Evolutionary conservation across 78 protist genomes (phyloP).

Genomic region (Paratrimastix pyriformis): DNA sequence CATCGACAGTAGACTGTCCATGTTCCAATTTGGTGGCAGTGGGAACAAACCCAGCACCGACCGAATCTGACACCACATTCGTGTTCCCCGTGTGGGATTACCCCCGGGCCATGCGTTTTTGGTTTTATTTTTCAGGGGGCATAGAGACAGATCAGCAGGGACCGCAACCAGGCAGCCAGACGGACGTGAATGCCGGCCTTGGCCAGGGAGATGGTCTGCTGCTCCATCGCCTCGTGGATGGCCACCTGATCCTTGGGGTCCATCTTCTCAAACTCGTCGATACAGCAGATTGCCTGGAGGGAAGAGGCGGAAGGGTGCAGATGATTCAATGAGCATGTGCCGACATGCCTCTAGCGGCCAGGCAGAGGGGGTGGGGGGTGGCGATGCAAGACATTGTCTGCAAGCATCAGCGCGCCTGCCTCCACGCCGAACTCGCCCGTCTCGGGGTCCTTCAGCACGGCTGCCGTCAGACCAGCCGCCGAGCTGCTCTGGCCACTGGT

Average conservation of each 20-base stretch:
- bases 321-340: neutral
- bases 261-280: slow-evolving; percentile 99
- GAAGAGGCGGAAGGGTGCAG: neutral
- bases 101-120: too few relatives aligned
- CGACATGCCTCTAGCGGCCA: too few relatives aligned
- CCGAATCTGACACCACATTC: too few relatives aligned
- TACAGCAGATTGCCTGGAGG: slow-evolving; percentile 88
- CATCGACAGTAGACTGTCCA: too few relatives aligned
- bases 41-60: too few relatives aligned
- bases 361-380: too few relatives aligned
- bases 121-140: too few relatives aligned
- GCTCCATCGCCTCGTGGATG: slow-evolving; percentile 99
- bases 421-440: slow-evolving; percentile 95
- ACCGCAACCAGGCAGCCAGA: too few relatives aligned
- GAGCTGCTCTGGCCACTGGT: slow-evolving; percentile 90
- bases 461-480: slow-evolving; percentile 91
- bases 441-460: slow-evolving; percentile 88
- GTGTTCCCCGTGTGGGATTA: too few relatives aligned
- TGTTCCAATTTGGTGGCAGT: too few relatives aligned
- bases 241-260: slow-evolving; percentile 87
- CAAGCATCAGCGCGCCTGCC: slow-evolving; percentile 99
- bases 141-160: too few relatives aligned
- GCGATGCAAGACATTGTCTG: slow-evolving; percentile 82
- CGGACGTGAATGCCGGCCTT: slow-evolving; percentile 92
- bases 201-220: slow-evolving; percentile 98